phyloP scores from a whole-genome alignment of 2,329 filamentous ascomycete species.

The Penicillium sclerotigenum region DNA sequence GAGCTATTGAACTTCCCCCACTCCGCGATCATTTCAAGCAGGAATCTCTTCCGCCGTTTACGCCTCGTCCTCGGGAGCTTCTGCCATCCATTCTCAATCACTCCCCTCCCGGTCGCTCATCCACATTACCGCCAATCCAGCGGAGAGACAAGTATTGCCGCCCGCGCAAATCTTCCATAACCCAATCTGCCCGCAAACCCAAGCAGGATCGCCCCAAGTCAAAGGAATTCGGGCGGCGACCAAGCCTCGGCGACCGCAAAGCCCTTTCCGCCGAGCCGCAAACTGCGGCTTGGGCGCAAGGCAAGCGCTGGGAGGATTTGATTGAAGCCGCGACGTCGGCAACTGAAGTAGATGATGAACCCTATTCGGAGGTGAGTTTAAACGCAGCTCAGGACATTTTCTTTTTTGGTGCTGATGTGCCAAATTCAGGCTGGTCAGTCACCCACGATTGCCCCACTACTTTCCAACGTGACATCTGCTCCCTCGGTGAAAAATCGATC shows the following conservation, averaged over 20 bases:
- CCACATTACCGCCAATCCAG: conserved; percentile 80
- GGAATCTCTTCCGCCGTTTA: conserved; percentile 65
- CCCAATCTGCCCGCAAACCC: conserved; percentile 69
- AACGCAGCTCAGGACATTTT: conserved; percentile 29
- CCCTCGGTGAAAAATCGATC: conserved; percentile 51
- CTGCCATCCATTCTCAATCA: conserved; percentile 75
- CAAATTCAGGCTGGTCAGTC: conserved; percentile 37
- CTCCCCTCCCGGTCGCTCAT: conserved; percentile 82
- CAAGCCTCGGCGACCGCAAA: conserved; percentile 74
- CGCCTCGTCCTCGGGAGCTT: conserved; percentile 65
- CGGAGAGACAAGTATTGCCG: conserved; percentile 67
- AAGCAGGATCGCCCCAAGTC: conserved; percentile 81
- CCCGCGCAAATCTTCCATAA: conserved; percentile 81
- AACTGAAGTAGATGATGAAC: conserved; percentile 82
- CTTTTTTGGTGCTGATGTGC: conserved; percentile 45
- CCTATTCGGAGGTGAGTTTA: conserved; percentile 71
- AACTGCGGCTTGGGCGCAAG: conserved; percentile 66
- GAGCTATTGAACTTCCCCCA: conserved; percentile 69
- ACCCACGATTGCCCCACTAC: conserved; percentile 40
- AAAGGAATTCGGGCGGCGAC: conserved; percentile 67
- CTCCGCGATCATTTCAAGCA: conserved; percentile 67
- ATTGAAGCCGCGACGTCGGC: conserved; percentile 93
- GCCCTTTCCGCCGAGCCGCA: conserved; percentile 82
- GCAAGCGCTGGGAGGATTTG: conserved; percentile 92
- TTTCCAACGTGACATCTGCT: conserved; percentile 39